phyloP scores from a whole-genome alignment of 768 basidiomycete genomes.

The Cantharellus anzutake region DNA sequence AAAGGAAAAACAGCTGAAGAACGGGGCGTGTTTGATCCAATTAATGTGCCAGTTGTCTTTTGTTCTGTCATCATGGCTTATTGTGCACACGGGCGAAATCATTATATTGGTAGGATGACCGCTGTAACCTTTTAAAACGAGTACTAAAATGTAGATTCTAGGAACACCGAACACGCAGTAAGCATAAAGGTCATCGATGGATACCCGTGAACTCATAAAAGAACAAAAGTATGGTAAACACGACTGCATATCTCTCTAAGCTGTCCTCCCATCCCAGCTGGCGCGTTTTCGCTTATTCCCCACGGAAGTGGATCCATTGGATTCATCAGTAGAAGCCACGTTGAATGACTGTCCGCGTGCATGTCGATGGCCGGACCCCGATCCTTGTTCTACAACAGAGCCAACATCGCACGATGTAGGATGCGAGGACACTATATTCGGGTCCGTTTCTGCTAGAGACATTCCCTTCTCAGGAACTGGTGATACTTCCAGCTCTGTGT shows the following conservation, averaged over 20 bases:
- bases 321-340: background rate
- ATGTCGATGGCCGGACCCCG: background rate
- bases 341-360: background rate
- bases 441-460: background rate
- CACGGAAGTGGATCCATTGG: background rate
- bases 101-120: no score
- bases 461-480: background rate
- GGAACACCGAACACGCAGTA: no score
- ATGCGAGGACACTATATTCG: background rate
- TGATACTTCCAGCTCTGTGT: background rate
- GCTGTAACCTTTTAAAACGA: no score
- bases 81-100: no score
- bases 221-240: no score
- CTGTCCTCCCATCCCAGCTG: constrained; percentile 2
- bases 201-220: no score
- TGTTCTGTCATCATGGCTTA: no score
- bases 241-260: background rate
- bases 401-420: background rate
- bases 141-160: no score
- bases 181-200: no score
- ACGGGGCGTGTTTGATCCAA: no score
- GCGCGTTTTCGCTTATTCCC: constrained; percentile 3
- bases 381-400: background rate
- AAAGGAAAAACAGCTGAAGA: no score
- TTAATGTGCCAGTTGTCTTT: no score